Conservation (phyloP, 2,329 filamentous ascomycete genomes). For the Ophiostoma montium region DNA sequence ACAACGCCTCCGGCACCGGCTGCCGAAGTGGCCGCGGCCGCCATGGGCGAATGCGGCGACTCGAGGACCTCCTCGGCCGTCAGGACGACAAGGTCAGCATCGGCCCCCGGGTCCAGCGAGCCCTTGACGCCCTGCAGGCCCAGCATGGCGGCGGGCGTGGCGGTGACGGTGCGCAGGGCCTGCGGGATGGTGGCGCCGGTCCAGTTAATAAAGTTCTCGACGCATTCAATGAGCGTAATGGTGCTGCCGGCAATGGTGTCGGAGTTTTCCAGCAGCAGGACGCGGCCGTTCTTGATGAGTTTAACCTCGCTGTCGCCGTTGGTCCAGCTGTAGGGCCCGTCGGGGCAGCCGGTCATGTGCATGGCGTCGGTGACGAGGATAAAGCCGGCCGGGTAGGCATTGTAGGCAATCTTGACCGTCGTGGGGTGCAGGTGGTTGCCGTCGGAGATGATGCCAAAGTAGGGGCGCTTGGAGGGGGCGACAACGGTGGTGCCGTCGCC, state of each 20-base stretch:
- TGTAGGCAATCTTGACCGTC: conserved; percentile 78
- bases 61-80: conserved; percentile 30
- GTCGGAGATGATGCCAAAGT: conserved; percentile 80
- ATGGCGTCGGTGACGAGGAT: conserved; percentile 89
- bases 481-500: conserved; percentile 11
- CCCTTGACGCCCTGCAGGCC: conserved; percentile 56
- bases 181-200: conserved; percentile 53
- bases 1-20: conserved; percentile 2
- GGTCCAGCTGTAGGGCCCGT: conserved; percentile 76
- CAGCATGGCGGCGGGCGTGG: conserved; percentile 65
- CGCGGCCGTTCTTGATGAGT: conserved; percentile 56
- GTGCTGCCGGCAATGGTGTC: conserved; percentile 65
- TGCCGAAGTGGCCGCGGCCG: conserved; percentile 2
- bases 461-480: conserved; percentile 51
- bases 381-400: conserved; percentile 69
- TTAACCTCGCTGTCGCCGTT: conserved; percentile 48
- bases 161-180: conserved; percentile 58
- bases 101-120: conserved; percentile 43
- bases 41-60: conserved; percentile 4
- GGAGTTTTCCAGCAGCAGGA: conserved; percentile 64
- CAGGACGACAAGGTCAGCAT: conserved; percentile 57
- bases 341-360: conserved; percentile 70
- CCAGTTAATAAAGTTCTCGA: conserved; percentile 69
- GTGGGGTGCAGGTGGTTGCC: conserved; percentile 84
- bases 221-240: conserved; percentile 64